phyloP scores from a whole-genome alignment of 352 stramenopile species.

The Phytopythium boreale region DNA sequence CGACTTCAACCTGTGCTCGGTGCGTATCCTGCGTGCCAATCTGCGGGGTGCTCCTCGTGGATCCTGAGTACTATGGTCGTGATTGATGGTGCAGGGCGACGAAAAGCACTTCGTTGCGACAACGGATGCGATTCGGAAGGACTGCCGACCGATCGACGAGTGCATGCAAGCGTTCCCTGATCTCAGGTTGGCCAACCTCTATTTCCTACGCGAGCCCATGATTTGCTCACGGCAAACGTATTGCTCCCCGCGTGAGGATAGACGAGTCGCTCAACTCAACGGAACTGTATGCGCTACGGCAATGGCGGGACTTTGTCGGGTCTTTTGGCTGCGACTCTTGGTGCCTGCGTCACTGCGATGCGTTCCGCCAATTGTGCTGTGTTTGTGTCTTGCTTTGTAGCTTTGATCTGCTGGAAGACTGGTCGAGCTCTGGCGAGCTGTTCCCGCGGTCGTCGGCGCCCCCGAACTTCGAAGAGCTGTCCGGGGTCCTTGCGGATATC shows the following conservation, averaged over 20 bases:
- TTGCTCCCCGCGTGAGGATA: conserved; percentile 8
- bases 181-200: conserved; percentile 41
- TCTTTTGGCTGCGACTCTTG: conserved; percentile 11
- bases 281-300: conserved; percentile 4
- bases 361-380: conserved; percentile 9
- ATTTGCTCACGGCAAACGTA: conserved; percentile 6
- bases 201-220: neutral
- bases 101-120: conserved; percentile 67
- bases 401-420: conserved; percentile 69
- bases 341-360: conserved; percentile 13
- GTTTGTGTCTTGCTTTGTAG: conserved; percentile 19
- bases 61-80: conserved; percentile 19
- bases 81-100: conserved; percentile 36
- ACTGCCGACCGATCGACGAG: conserved; percentile 59
- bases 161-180: conserved; percentile 58
- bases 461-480: conserved; percentile 48
- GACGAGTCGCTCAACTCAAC: conserved; percentile 18
- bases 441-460: conserved; percentile 26
- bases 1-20: conserved; percentile 67
- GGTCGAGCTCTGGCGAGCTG: conserved; percentile 44
- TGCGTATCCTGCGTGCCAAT: conserved; percentile 20
- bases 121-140: conserved; percentile 58
- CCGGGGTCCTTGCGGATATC: conserved; percentile 59
- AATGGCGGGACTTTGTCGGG: conserved; percentile 2
- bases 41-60: neutral